These are phyloP conservation scores for Scleroderma citrinum DNA, from an alignment of 768 basidiomycete species.

Conservation along the genomic window DNA sequence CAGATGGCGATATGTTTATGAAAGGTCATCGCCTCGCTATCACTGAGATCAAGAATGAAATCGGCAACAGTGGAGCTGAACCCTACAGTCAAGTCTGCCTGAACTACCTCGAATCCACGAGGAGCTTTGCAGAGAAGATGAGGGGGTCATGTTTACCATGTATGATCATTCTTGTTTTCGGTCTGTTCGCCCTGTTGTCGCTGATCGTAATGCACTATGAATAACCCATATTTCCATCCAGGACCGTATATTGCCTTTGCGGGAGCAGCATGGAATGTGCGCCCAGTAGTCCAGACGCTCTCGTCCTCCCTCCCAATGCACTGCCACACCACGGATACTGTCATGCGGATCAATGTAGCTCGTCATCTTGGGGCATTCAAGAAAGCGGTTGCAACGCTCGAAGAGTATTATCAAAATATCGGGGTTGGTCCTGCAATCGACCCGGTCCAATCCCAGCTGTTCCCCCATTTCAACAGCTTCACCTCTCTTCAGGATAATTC, in stretches of 20 bases:
- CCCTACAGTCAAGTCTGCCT: conserved; percentile 20
- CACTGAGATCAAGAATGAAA: conserved; percentile 14
- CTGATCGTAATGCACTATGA: background rate
- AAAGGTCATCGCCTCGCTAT: conserved; percentile 15
- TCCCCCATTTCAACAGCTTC: no score
- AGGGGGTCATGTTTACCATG: conserved; percentile 19
- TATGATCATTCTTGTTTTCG: conserved; percentile 17
- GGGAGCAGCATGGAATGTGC: conserved; percentile 19
- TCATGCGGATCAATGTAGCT: no score
- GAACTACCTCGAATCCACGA: conserved; percentile 16
- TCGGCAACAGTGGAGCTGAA: conserved; percentile 15
- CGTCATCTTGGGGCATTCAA: no score
- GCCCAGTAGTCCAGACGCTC: conserved; percentile 22
- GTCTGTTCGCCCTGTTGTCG: conserved; percentile 11
- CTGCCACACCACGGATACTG: conserved; percentile 17
- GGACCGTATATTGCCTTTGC: conserved; percentile 24
- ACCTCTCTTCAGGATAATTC: conserved; percentile 1
- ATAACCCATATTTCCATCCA: conserved; percentile 3
- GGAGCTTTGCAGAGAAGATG: conserved; percentile 1
- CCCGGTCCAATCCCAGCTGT: no score
- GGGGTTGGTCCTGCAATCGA: no score
- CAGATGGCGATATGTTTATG: conserved; percentile 12
- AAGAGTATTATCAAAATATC: no score
- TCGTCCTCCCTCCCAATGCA: conserved; percentile 17
- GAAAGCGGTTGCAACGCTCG: no score